A percentile compares a stretch with the other conserved stretches of the same genome.
phyloP scores from a whole-genome alignment of 1,284 basidiomycete genomes.

The Ustilago cynodontis region DNA sequence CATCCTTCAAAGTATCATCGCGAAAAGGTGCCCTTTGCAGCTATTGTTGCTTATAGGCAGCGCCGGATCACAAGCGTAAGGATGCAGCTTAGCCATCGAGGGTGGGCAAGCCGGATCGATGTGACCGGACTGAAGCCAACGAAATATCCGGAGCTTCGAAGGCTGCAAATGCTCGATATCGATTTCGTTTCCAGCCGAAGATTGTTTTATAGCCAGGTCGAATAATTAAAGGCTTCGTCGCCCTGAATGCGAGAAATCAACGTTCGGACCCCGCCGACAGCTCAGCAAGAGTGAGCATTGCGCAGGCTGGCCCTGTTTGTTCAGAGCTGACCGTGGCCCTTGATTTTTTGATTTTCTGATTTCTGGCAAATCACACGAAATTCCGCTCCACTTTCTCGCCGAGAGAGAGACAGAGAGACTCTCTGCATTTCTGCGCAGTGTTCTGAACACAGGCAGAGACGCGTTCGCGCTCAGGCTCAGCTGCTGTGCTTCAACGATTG shows the following conservation, averaged over 20 bases:
- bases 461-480: constrained; percentile 5
- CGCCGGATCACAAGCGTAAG: no score
- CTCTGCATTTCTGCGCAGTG: constrained; percentile 4
- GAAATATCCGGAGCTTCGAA: constrained; percentile 16
- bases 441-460: neutral
- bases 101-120: no score
- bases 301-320: neutral
- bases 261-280: neutral
- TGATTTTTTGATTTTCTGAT: constrained; percentile 13
- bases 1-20: neutral
- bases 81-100: no score
- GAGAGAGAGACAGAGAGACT: neutral
- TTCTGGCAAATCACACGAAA: constrained; percentile 8
- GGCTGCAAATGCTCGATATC: neutral
- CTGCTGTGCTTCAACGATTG: neutral
- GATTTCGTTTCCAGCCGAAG: neutral
- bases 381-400: constrained; percentile 9
- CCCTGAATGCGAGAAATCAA: constrained; percentile 4
- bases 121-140: neutral
- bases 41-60: no score
- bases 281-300: neutral
- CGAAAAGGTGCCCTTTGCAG: neutral
- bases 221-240: constrained; percentile 27
- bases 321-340: constrained; percentile 8
- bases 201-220: neutral